Percentiles rank a stretch among this genome's conserved stretches.
Evolutionary conservation across 371 early-diverging fungal species (phyloP).

Genomic region (Fennellomyces sp.): DNA sequence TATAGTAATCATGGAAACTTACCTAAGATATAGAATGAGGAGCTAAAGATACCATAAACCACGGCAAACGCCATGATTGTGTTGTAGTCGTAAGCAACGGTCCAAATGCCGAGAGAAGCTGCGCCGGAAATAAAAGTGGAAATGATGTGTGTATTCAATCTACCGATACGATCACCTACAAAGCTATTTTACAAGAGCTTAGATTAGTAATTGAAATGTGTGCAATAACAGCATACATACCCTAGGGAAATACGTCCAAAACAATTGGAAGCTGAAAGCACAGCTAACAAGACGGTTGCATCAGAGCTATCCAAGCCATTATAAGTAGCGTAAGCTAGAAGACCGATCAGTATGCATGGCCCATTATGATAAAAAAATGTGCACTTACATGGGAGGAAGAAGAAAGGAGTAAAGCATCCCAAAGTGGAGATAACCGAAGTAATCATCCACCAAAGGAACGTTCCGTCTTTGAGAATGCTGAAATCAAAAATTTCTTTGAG

Average conservation of each 20-base stretch:
- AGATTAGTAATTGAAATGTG: too few relatives aligned
- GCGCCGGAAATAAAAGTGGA: neutral
- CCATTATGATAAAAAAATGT: neutral
- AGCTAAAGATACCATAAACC: constrained; percentile 39
- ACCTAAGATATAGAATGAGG: constrained; percentile 32
- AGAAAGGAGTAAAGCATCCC: constrained; percentile 55
- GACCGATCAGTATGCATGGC: too few relatives aligned
- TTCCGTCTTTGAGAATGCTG: constrained; percentile 32
- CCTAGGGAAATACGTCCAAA: constrained; percentile 50
- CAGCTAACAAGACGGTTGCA: constrained; percentile 14
- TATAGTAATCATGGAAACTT: neutral
- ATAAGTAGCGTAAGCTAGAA: constrained; percentile 17
- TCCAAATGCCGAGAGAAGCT: neutral
- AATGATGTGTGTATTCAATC: constrained; percentile 8
- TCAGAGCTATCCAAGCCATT: constrained; percentile 11
- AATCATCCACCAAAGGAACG: constrained; percentile 31
- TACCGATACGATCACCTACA: constrained; percentile 13
- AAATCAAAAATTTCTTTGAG: constrained; percentile 34
- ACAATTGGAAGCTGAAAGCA: constrained; percentile 47
- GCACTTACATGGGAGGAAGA: constrained; percentile 40
- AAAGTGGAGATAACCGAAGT: constrained; percentile 33
- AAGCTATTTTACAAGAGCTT: too few relatives aligned
- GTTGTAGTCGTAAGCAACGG: constrained; percentile 31
- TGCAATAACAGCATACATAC: neutral
- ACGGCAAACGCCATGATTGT: constrained; percentile 32